Evolutionary conservation across 768 basidiomycete species (phyloP).

Genomic region (Arthromyces matolae): DNA sequence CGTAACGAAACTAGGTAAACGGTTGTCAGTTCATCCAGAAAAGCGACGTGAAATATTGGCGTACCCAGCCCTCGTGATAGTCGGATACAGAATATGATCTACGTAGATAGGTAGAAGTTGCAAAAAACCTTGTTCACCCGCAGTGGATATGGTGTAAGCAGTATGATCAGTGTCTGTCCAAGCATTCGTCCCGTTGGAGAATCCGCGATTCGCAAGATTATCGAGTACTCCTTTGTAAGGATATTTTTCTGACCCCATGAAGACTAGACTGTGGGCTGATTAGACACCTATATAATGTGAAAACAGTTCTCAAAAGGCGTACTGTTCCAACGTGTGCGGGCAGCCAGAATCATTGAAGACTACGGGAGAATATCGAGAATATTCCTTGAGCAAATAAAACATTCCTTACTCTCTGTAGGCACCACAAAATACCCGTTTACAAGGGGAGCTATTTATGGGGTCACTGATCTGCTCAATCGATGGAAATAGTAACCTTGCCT

Average conservation of each 20-base stretch:
- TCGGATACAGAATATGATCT: constrained; percentile 96
- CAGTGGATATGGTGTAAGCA: constrained; percentile 93
- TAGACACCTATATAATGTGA: constrained; percentile 9
- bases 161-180: constrained; percentile 98
- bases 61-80: constrained; percentile 82
- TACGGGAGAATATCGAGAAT: constrained; percentile 31
- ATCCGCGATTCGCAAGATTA: constrained; percentile 90
- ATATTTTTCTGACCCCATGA: constrained; percentile 94
- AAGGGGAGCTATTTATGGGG: constrained; percentile 58
- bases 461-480: constrained; percentile 15
- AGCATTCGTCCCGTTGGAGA: constrained; percentile 89
- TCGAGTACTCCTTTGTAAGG: constrained; percentile 97
- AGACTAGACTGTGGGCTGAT: constrained; percentile 59
- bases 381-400: background rate
- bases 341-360: constrained; percentile 94
- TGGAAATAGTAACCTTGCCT: constrained; percentile 42
- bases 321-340: constrained; percentile 97
- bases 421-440: constrained; percentile 91
- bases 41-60: constrained; percentile 24
- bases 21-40: background rate
- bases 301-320: constrained; percentile 26
- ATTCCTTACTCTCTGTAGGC: constrained; percentile 73
- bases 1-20: constrained; percentile 44
- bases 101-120: constrained; percentile 86
- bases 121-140: constrained; percentile 88